These are phyloP conservation scores for Annulohypoxylon moriforme DNA, from an alignment of 495 filamentous ascomycete genomes.

Conservation along the genomic window DNA sequence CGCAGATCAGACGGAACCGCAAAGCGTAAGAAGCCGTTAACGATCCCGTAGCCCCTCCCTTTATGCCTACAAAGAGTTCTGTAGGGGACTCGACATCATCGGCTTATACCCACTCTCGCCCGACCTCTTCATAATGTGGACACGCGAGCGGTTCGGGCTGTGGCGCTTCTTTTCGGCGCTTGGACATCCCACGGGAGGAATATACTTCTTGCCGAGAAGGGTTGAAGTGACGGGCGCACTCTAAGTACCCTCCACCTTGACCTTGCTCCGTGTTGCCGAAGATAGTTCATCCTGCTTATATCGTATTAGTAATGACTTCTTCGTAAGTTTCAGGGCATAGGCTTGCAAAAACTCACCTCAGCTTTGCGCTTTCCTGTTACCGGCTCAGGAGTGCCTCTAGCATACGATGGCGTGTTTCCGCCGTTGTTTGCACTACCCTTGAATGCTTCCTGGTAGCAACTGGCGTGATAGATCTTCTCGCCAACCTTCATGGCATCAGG, in stretches of 20 bases:
- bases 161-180: background rate
- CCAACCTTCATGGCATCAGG: constrained; percentile 85
- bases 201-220: background rate
- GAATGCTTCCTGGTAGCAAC: constrained; percentile 85
- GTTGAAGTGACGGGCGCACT: constrained; percentile 10
- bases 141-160: background rate
- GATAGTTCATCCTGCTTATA: constrained; percentile 48
- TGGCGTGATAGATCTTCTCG: constrained; percentile 87
- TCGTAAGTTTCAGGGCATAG: background rate
- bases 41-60: background rate
- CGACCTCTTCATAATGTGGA: background rate
- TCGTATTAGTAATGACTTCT: constrained; percentile 36
- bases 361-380: constrained; percentile 82
- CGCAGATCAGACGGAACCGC: background rate
- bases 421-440: constrained; percentile 68
- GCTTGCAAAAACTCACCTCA: constrained; percentile 63
- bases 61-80: constrained; percentile 5
- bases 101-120: background rate
- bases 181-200: background rate
- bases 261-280: constrained; percentile 41
- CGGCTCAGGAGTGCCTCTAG: constrained; percentile 69
- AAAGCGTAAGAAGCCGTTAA: background rate
- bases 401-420: constrained; percentile 56
- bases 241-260: constrained; percentile 45
- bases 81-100: constrained; percentile 16